A percentile compares a stretch with the other conserved stretches of the same genome.
These are phyloP conservation scores for Cenchrus purpureus DNA, from an alignment of 176 grass and related monocot genomes.

Conservation along the genomic window DNA sequence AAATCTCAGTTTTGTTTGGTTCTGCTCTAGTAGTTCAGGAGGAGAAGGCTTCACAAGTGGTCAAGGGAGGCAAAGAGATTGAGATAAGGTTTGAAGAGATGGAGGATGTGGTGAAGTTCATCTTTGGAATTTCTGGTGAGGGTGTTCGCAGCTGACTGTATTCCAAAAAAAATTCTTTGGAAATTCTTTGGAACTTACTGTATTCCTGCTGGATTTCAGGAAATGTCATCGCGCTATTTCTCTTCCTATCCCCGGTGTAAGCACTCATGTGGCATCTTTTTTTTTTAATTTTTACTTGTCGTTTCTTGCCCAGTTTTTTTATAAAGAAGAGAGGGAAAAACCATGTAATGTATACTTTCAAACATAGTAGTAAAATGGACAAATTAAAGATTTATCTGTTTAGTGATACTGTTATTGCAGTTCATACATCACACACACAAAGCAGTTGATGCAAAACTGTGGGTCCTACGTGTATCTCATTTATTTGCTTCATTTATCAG, in stretches of 20 bases:
- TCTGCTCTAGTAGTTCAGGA: not conserved
- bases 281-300: not conserved
- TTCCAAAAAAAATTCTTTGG: no score
- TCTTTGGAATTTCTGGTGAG: constrained; percentile 70
- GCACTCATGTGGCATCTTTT: not conserved
- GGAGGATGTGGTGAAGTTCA: constrained; percentile 60
- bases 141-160: not conserved
- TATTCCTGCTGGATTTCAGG: constrained; percentile 40
- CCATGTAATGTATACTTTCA: not conserved
- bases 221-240: constrained; percentile 74
- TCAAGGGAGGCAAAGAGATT: not conserved
- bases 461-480: not conserved
- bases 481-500: not conserved
- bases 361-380: not conserved
- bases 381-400: not conserved
- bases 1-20: not conserved
- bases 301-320: not conserved
- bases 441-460: not conserved
- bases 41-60: not conserved
- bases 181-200: not conserved
- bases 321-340: not conserved
- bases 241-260: constrained; percentile 82
- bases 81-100: constrained; percentile 23
- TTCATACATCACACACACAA: not conserved
- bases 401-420: not conserved